Evolutionary conservation across 2,329 filamentous ascomycete genomes (phyloP).

Genomic region (Ophiocordyceps sinensis): DNA sequence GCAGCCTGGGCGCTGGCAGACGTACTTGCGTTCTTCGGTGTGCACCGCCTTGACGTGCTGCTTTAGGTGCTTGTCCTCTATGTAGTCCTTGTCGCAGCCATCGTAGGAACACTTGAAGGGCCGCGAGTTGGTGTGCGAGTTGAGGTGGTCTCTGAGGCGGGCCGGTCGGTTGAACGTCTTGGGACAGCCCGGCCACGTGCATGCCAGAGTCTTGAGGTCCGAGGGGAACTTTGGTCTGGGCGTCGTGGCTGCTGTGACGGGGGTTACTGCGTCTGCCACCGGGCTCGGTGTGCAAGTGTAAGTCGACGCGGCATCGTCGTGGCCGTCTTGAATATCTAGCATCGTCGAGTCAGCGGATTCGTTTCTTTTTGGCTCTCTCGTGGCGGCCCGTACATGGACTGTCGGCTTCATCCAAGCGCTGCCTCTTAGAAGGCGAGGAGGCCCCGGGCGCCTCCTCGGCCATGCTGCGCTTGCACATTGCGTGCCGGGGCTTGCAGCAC

Average conservation of each 20-base stretch:
- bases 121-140: constrained; percentile 75
- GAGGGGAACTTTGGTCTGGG: constrained; percentile 46
- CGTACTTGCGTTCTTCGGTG: constrained; percentile 52
- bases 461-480: constrained; percentile 20
- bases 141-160: constrained; percentile 62
- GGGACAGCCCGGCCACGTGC: constrained; percentile 57
- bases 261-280: constrained; percentile 15
- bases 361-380: background rate
- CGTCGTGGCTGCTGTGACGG: constrained; percentile 19
- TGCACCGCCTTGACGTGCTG: constrained; percentile 78
- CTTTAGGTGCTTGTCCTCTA: constrained; percentile 73
- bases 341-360: background rate
- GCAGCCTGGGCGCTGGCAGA: constrained; percentile 60
- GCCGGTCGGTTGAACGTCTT: constrained; percentile 84
- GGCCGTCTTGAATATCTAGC: constrained; percentile 15
- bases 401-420: constrained; percentile 7
- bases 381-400: constrained; percentile 9
- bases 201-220: constrained; percentile 62
- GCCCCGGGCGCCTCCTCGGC: constrained; percentile 8
- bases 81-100: constrained; percentile 70
- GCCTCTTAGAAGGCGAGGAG: constrained; percentile 15
- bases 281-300: constrained; percentile 17
- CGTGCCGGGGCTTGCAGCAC: background rate
- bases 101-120: constrained; percentile 58
- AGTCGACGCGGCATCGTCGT: constrained; percentile 16